Base-by-base conservation (phyloP, 257 asterid genomes). In the Paraleonurus japonicus region DNA sequence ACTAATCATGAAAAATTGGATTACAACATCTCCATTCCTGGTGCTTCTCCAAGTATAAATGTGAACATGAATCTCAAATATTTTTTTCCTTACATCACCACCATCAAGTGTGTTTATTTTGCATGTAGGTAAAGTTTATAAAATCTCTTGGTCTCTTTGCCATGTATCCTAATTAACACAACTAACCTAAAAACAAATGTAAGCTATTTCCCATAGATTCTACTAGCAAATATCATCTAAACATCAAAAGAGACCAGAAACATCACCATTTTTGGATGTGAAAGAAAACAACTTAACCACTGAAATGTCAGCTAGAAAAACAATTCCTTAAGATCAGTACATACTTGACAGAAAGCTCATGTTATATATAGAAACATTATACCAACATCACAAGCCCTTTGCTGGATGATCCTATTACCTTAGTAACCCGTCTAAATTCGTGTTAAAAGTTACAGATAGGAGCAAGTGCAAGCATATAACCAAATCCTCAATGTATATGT, bases 11-110 rank as follows among this genome's bases (percentile, higher is more conserved):
- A 28, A 47, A 43, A n/a, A 4, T 6, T 47, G 54, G 16, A 47
- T 47, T 47, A 16, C 5, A 47, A 33, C 45, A 41, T 19, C 51
- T 47, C 10, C 47, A 64, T 23, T 0, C 17, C 9, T 39, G 69
- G 54, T 41, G 22, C 57, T 30, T 27, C 30, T 28, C 71, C 71
- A 65, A 23, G 54, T 47, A 45, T 24, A 65, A 65, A 65, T 17
- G 15, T 64, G 20, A 63, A 37, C 17, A 20, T 37, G n/a, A 59
- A 65, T 45, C 59, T 24, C 59, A 41, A 13, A 65, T 41, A 48
- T 22, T 43, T 45, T 63, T 63, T 20, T 63, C n/a, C 1, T 45
- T 24, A 1, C 12, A 16, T n/a, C 58, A 65, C 13, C 70, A 63
- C 19, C 69, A 45, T 47, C 23, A 70, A 30, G 57, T 33, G 9